Percentiles rank a stretch among this genome's conserved stretches.
Evolutionary conservation across 805 yeast genomes (phyloP).

Genomic region (Cyberlindnera lachancei): DNA sequence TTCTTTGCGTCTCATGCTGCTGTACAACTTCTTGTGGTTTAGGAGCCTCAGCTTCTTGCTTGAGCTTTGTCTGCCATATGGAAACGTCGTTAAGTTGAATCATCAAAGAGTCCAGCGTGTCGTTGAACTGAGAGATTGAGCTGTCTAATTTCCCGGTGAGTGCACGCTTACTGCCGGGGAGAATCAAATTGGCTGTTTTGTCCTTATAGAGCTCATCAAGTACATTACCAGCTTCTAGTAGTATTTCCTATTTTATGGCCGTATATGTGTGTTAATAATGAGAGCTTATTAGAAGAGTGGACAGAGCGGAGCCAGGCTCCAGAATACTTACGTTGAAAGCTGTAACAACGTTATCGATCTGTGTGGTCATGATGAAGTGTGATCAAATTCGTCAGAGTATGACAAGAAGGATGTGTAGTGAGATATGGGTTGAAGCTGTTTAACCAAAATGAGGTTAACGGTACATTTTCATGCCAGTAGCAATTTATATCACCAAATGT

Average conservation of each 20-base stretch:
- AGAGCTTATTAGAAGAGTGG: no score
- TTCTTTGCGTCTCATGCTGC: not conserved
- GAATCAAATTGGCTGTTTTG: constrained; percentile 16
- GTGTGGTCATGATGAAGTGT: constrained; percentile 7
- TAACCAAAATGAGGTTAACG: no score
- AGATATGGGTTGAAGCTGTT: no score
- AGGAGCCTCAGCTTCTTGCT: constrained; percentile 11
- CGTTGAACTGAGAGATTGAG: constrained; percentile 15
- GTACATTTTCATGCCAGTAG: no score
- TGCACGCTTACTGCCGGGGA: constrained; percentile 13
- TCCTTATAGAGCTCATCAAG: constrained; percentile 18
- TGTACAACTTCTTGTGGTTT: constrained; percentile 7
- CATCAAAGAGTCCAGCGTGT: constrained; percentile 14
- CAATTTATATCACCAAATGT: no score
- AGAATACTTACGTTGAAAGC: constrained; percentile 9
- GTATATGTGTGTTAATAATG: no score
- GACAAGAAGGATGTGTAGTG: not conserved
- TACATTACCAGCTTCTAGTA: constrained; percentile 16
- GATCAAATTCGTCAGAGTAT: not conserved
- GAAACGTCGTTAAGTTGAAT: constrained; percentile 19
- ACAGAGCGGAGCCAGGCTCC: not conserved
- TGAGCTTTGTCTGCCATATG: constrained; percentile 14
- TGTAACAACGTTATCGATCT: constrained; percentile 8
- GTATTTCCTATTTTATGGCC: constrained; percentile 14
- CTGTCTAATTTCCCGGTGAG: constrained; percentile 6